Evolutionary conservation across 2,329 filamentous ascomycete genomes (phyloP).

Genomic region (Pseudogymnoascus sp.): DNA sequence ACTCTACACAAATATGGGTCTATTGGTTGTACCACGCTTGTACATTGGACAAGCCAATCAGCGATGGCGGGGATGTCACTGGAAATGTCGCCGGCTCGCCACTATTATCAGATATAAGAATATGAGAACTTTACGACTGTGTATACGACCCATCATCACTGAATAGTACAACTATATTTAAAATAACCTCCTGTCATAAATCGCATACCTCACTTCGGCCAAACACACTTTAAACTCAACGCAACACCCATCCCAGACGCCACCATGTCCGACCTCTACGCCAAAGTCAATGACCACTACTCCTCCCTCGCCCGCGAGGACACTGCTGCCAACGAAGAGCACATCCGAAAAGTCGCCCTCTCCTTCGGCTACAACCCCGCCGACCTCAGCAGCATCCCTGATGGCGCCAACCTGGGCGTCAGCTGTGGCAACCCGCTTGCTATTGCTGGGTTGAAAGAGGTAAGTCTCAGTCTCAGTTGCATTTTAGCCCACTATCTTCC

Average conservation of each 20-base stretch:
- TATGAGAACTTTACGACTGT: neutral
- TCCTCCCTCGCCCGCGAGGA: slow-evolving; percentile 9
- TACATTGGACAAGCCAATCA: neutral
- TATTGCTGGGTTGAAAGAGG: slow-evolving; percentile 9
- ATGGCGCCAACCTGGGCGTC: slow-evolving; percentile 18
- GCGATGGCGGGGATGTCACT: neutral
- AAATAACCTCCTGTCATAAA: neutral
- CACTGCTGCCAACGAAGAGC: neutral
- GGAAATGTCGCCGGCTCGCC: neutral
- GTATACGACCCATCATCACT: neutral
- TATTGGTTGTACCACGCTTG: neutral
- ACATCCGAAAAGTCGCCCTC: neutral
- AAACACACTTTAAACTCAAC: neutral
- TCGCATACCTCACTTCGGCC: neutral
- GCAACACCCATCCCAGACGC: neutral
- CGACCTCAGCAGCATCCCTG: slow-evolving; percentile 18
- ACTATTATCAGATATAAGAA: neutral
- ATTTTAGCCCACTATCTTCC: no score
- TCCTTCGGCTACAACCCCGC: slow-evolving; percentile 21
- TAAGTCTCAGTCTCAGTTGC: neutral
- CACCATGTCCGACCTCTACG: neutral
- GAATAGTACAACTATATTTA: neutral
- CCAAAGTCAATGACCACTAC: slow-evolving; percentile 10
- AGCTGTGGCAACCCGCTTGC: slow-evolving; percentile 22
- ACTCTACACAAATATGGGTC: no score